A percentile compares a stretch with the other conserved stretches of the same genome.
These are phyloP conservation scores for Trichoderma virens DNA, from an alignment of 495 filamentous ascomycete genomes.

Conservation along the genomic window DNA sequence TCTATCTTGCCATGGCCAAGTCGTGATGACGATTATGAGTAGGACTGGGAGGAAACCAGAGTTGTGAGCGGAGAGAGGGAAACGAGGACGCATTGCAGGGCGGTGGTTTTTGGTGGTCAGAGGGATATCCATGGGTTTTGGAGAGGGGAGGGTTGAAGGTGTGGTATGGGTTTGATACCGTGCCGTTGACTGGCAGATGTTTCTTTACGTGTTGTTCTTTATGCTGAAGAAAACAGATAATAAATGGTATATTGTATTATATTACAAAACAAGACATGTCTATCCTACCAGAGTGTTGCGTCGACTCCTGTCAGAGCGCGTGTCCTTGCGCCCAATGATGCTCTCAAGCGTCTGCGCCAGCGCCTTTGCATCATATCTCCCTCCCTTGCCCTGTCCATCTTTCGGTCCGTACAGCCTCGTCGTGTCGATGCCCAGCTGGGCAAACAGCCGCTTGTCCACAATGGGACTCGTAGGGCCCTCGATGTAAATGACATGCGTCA, in stretches of 20 bases:
- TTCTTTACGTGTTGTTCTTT: not conserved
- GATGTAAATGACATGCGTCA: constrained; percentile 80
- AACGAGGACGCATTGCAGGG: not conserved
- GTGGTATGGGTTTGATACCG: constrained; percentile 1
- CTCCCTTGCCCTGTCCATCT: constrained; percentile 20
- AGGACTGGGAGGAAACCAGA: not conserved
- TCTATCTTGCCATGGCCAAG: not conserved
- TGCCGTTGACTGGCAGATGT: not conserved
- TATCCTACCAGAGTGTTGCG: constrained; percentile 10
- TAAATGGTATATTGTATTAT: not conserved
- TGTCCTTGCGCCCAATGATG: constrained; percentile 45
- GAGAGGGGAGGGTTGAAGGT: not conserved
- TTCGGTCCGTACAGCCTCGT: constrained; percentile 64
- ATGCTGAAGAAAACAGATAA: not conserved
- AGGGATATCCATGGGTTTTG: not conserved
- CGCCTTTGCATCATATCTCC: constrained; percentile 7
- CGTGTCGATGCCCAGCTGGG: constrained; percentile 69
- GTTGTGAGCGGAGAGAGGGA: not conserved
- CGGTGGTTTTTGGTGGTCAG: not conserved
- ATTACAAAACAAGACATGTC: not conserved
- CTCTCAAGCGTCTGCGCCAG: constrained; percentile 52
- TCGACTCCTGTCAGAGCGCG: not conserved
- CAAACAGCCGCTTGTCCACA: constrained; percentile 60
- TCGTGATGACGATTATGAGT: not conserved
- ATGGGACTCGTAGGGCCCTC: constrained; percentile 62